phyloP scores from a whole-genome alignment of 1,284 basidiomycete species.

The Trametes hirsuta region DNA sequence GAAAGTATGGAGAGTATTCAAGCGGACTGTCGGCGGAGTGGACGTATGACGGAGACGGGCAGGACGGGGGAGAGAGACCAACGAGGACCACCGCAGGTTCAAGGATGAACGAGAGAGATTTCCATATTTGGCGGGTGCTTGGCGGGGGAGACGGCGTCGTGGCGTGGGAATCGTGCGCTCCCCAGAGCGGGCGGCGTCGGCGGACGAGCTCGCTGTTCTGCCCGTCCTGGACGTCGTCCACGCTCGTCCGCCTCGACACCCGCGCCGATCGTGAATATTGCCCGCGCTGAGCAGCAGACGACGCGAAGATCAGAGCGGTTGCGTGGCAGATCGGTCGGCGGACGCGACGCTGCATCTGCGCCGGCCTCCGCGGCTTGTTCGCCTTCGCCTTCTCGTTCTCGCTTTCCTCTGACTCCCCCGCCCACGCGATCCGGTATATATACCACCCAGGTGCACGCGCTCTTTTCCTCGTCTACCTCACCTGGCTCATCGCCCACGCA shows the following conservation, averaged over 20 bases:
- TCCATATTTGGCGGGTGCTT: background rate
- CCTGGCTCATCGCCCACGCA: background rate
- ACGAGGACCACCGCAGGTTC: background rate
- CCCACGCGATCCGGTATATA: background rate
- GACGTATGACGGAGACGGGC: background rate
- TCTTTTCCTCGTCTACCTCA: background rate
- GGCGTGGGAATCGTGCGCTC: background rate
- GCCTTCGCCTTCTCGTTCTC: background rate
- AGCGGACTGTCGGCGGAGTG: background rate
- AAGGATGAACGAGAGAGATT: background rate
- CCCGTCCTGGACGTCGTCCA: background rate
- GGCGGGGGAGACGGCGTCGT: background rate
- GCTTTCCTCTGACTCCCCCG: constrained; percentile 1
- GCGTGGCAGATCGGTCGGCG: constrained; percentile 1
- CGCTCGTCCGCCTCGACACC: background rate
- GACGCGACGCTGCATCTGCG: background rate
- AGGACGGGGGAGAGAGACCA: background rate
- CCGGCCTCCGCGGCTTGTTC: background rate
- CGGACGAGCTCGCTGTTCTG: background rate
- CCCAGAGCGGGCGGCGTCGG: background rate
- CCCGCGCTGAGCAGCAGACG: background rate
- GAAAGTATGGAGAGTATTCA: background rate
- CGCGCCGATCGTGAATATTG: background rate
- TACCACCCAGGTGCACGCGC: background rate
- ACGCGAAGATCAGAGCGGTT: background rate